Evolutionary conservation across 1,139 yeast genomes (phyloP).

Genomic region (Geotrichum bryndzae): DNA sequence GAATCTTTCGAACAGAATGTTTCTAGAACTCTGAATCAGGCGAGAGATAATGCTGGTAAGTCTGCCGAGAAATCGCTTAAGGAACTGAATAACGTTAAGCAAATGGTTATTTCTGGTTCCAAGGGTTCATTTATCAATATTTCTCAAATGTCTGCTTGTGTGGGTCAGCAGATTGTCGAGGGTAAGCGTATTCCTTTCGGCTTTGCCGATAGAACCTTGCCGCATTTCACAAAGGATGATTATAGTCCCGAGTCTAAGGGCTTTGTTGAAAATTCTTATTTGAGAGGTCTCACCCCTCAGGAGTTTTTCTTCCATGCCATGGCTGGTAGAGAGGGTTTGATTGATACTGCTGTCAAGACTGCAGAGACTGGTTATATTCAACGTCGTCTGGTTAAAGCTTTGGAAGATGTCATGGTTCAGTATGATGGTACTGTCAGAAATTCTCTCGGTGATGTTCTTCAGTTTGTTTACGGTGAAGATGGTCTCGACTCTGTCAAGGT

Average conservation of each 20-base stretch:
- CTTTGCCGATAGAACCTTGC: slow-evolving; percentile 89
- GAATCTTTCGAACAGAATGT: slow-evolving; percentile 98
- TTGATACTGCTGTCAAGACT: slow-evolving; percentile 97
- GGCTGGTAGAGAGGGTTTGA: slow-evolving; percentile 99
- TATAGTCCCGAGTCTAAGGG: slow-evolving; percentile 98
- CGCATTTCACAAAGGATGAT: slow-evolving; percentile 97
- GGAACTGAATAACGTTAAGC: slow-evolving; percentile 91
- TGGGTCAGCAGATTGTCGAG: slow-evolving; percentile 98
- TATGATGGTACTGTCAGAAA: slow-evolving; percentile 98
- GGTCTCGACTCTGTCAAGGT: slow-evolving; percentile 98
- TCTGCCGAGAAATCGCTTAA: slow-evolving; percentile 95
- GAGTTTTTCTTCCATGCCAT: slow-evolving; percentile 99
- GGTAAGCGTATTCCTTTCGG: slow-evolving; percentile 99
- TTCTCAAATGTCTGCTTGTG: slow-evolving; percentile 99
- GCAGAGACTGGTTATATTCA: slow-evolving; percentile 99
- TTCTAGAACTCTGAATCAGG: slow-evolving; percentile 90
- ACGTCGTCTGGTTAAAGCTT: slow-evolving; percentile 96
- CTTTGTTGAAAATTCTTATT: slow-evolving; percentile 92
- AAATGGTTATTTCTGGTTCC: slow-evolving; percentile 98
- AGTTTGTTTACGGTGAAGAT: slow-evolving; percentile 97
- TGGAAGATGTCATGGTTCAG: slow-evolving; percentile 98
- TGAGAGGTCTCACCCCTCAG: slow-evolving; percentile 97
- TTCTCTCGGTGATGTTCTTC: slow-evolving; percentile 92
- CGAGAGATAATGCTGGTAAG: slow-evolving; percentile 99
- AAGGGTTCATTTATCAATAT: slow-evolving; percentile 98